Percentiles rank a stretch among this genome's conserved stretches.
Conservation (phyloP, 139 green algal genomes). For the Closterium sp. region DNA sequence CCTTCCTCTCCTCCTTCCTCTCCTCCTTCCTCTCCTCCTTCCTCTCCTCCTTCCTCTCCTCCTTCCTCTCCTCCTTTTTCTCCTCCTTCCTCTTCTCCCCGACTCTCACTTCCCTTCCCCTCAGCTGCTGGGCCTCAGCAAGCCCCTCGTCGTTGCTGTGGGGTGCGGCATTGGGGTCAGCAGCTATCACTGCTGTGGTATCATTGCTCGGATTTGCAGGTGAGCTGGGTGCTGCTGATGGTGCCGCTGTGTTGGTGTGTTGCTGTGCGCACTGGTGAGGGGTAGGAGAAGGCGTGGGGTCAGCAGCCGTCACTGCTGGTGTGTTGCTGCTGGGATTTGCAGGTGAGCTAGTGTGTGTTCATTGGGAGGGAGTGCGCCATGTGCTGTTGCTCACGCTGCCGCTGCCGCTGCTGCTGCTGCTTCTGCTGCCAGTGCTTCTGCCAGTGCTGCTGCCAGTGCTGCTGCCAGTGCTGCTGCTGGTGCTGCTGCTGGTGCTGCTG, state of each 20-base stretch:
- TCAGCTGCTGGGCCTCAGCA: slow-evolving; percentile 6
- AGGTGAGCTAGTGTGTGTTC: neutral
- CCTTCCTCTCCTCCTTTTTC: too few species aligned
- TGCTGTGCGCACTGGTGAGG: neutral
- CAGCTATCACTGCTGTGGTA: slow-evolving; percentile 1
- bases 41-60: too few species aligned
- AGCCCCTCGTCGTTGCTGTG: slow-evolving; percentile 15
- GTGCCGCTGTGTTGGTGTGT: too few species aligned
- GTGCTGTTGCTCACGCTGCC: neutral
- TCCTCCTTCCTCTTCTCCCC: neutral
- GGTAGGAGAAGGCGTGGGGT: neutral
- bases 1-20: too few species aligned
- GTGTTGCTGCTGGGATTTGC: neutral
- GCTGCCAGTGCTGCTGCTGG: too few species aligned
- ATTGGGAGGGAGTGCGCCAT: neutral
- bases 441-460: too few species aligned
- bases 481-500: too few species aligned
- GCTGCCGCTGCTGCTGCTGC: neutral
- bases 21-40: too few species aligned
- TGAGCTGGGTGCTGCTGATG: too few species aligned
- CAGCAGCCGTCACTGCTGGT: neutral
- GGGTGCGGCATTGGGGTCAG: slow-evolving; percentile 6
- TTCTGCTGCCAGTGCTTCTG: too few species aligned
- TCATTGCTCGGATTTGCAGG: slow-evolving; percentile 59
- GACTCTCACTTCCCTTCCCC: neutral